A percentile compares a stretch with the other conserved stretches of the same genome.
These are phyloP conservation scores for Quillaja saponaria DNA, from an alignment of 306 rosid genomes.

Conservation along the genomic window DNA sequence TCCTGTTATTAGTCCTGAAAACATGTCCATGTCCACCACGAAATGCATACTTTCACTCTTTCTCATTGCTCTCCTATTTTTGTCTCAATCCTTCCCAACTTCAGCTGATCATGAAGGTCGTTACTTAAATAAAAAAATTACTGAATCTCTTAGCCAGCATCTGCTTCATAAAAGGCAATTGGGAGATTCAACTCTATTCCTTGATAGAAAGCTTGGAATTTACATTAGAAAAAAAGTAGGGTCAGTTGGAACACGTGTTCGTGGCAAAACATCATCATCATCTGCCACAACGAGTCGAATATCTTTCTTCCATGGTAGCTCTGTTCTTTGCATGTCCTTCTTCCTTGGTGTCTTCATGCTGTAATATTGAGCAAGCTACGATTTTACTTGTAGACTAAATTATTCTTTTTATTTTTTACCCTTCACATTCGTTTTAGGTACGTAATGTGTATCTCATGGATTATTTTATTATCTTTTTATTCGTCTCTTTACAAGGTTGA, in stretches of 20 bases:
- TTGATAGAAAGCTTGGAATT: slow-evolving; percentile 24
- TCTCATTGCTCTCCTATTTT: slow-evolving; percentile 20
- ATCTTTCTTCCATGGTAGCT: slow-evolving; percentile 11
- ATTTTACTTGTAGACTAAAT: neutral
- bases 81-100: slow-evolving; percentile 24
- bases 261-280: slow-evolving; percentile 18
- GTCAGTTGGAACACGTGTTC: neutral
- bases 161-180: neutral
- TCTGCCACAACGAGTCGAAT: slow-evolving; percentile 16
- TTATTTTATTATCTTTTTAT: too few species aligned
- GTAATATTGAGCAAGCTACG: neutral
- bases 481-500: too few species aligned
- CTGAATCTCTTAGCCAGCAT: slow-evolving; percentile 4
- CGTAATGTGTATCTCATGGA: too few species aligned
- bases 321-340: neutral
- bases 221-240: slow-evolving; percentile 7
- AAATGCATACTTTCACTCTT: slow-evolving; percentile 14
- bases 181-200: neutral
- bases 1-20: neutral
- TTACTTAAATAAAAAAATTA: neutral
- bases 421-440: too few species aligned
- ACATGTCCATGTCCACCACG: slow-evolving; percentile 16
- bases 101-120: slow-evolving; percentile 23
- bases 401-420: too few species aligned
- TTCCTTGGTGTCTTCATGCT: slow-evolving; percentile 11